A percentile compares a stretch with the other conserved stretches of the same genome.
These are phyloP conservation scores for Suhomyces terraborum DNA, from an alignment of 1,139 yeast species.

Conservation along the genomic window DNA sequence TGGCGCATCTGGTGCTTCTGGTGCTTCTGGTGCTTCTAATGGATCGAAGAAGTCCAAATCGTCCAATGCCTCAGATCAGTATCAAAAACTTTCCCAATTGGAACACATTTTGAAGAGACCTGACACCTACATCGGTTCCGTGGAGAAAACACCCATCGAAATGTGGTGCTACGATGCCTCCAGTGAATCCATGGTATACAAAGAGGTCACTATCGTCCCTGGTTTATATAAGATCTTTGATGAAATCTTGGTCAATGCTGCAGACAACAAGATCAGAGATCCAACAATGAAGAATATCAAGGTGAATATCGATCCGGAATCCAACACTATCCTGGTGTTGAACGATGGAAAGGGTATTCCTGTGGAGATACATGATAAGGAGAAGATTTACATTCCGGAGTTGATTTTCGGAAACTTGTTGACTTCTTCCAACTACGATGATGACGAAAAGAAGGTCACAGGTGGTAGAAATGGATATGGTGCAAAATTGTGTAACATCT, in stretches of 20 bases:
- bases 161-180: slow-evolving; percentile 85
- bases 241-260: slow-evolving; percentile 96
- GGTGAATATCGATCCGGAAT: slow-evolving; percentile 76
- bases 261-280: slow-evolving; percentile 96
- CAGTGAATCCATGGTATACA: slow-evolving; percentile 70
- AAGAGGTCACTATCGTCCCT: slow-evolving; percentile 81
- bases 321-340: slow-evolving; percentile 73
- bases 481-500: slow-evolving; percentile 90
- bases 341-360: slow-evolving; percentile 98
- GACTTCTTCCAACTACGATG: slow-evolving; percentile 96
- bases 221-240: slow-evolving; percentile 96
- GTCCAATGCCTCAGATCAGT: slow-evolving; percentile 65
- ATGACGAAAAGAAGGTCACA: slow-evolving; percentile 90
- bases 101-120: slow-evolving; percentile 98
- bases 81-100: slow-evolving; percentile 89
- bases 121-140: slow-evolving; percentile 95
- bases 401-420: slow-evolving; percentile 92
- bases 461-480: slow-evolving; percentile 99
- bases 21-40: no score
- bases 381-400: slow-evolving; percentile 91
- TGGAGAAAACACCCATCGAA: slow-evolving; percentile 74
- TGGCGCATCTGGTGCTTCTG: no score
- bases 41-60: no score
- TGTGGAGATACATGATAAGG: slow-evolving; percentile 88
- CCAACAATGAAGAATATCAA: slow-evolving; percentile 83